These are phyloP conservation scores for Salix caprea DNA, from an alignment of 345 rosid genomes.

Conservation along the genomic window DNA sequence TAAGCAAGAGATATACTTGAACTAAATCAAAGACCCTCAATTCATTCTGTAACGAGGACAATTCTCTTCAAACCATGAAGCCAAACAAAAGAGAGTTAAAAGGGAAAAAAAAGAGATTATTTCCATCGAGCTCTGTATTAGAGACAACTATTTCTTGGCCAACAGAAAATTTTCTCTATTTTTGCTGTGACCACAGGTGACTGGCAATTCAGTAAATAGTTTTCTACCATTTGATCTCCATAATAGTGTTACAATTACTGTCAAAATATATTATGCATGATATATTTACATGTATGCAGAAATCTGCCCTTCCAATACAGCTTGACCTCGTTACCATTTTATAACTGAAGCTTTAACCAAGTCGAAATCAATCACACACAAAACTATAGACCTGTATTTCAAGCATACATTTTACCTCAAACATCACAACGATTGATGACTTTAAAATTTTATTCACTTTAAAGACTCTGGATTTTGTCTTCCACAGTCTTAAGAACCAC, in stretches of 20 bases:
- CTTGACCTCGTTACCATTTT: too few relatives aligned
- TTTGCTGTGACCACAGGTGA: background rate
- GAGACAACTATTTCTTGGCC: background rate
- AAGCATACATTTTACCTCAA: too few relatives aligned
- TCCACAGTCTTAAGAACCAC: background rate
- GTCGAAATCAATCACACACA: too few relatives aligned
- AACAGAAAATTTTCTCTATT: background rate
- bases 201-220: background rate
- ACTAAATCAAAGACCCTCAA: background rate
- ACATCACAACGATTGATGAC: background rate
- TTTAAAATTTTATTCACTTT: background rate
- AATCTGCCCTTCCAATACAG: too few relatives aligned
- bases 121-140: background rate
- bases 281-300: too few relatives aligned
- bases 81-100: background rate
- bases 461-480: background rate
- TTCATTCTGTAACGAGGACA: too few relatives aligned
- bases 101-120: too few relatives aligned
- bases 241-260: too few relatives aligned
- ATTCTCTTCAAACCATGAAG: background rate
- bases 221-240: background rate
- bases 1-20: background rate
- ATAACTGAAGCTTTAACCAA: too few relatives aligned
- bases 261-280: too few relatives aligned
- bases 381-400: too few relatives aligned